These are phyloP conservation scores for Lumnitzera littorea DNA, from an alignment of 345 rosid genomes.

Conservation along the genomic window DNA sequence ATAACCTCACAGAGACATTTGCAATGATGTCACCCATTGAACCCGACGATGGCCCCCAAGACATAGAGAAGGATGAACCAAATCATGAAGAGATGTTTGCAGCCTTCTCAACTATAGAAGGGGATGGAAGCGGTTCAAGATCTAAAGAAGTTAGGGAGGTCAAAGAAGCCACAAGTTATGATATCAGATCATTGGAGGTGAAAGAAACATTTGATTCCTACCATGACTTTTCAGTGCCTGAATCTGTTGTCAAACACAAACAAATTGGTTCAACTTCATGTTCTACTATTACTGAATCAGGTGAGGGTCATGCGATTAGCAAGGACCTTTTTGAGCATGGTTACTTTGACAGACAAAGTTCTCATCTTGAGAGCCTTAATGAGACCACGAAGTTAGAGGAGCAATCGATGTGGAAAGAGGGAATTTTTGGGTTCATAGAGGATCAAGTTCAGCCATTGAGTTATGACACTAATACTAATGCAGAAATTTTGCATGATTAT, in stretches of 20 bases:
- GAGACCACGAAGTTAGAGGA: no score
- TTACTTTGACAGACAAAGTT: constrained; percentile 9
- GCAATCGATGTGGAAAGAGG: no score
- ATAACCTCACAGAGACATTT: constrained; percentile 33
- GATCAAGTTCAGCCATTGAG: constrained; percentile 21
- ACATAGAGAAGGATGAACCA: no score
- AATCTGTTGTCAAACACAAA: constrained; percentile 21
- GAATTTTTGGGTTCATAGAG: constrained; percentile 15
- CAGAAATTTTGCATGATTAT: constrained; percentile 9
- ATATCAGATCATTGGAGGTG: constrained; percentile 14
- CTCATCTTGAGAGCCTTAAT: constrained; percentile 20
- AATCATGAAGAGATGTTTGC: no score
- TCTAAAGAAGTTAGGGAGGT: constrained; percentile 26
- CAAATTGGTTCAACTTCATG: constrained; percentile 21
- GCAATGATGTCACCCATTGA: constrained; percentile 22
- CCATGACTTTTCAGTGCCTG: constrained; percentile 22
- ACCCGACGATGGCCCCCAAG: not conserved
- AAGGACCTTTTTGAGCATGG: constrained; percentile 12
- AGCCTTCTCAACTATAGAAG: not conserved
- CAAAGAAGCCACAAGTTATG: constrained; percentile 13
- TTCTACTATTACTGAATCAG: constrained; percentile 18
- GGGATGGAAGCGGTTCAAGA: constrained; percentile 24
- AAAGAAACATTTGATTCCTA: constrained; percentile 21
- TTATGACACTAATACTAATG: constrained; percentile 11
- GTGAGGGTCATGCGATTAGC: constrained; percentile 19